phyloP scores from a whole-genome alignment of 1,284 basidiomycete genomes.

The Moesziomyces globuligerus region DNA sequence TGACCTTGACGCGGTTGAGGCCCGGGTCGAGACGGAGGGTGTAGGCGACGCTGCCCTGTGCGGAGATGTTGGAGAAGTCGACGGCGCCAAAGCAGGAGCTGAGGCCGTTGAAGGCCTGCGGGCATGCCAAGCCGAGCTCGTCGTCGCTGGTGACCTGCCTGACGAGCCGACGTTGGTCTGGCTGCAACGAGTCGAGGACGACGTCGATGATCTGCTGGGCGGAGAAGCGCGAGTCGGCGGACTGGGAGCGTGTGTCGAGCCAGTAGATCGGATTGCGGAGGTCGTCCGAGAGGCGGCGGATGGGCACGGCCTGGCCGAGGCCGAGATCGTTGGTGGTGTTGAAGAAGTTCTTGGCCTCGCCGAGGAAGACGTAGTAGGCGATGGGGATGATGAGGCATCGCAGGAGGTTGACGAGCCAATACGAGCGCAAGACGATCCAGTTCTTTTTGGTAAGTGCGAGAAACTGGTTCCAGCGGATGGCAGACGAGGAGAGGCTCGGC shows the following conservation, averaged over 20 bases:
- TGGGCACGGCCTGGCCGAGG: slow-evolving; percentile 16
- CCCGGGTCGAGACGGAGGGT: slow-evolving; percentile 78
- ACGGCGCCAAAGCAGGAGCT: slow-evolving; percentile 79
- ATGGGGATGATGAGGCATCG: slow-evolving; percentile 77
- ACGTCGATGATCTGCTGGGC: slow-evolving; percentile 74
- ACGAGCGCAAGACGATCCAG: slow-evolving; percentile 30
- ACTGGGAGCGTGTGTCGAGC: slow-evolving; percentile 65
- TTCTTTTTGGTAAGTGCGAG: slow-evolving; percentile 32
- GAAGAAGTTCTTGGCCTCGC: slow-evolving; percentile 67
- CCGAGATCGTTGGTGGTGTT: slow-evolving; percentile 36
- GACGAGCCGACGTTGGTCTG: slow-evolving; percentile 22
- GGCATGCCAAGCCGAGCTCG: slow-evolving; percentile 73
- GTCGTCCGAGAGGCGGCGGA: slow-evolving; percentile 15
- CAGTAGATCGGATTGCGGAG: slow-evolving; percentile 33
- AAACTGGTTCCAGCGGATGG: slow-evolving; percentile 33
- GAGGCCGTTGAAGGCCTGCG: slow-evolving; percentile 77
- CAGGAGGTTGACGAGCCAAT: slow-evolving; percentile 72
- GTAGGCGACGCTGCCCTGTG: slow-evolving; percentile 72
- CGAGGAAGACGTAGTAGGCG: slow-evolving; percentile 76
- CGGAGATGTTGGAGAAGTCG: slow-evolving; percentile 71
- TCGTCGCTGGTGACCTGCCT: slow-evolving; percentile 11
- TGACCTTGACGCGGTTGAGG: slow-evolving; percentile 75
- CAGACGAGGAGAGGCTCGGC: slow-evolving; percentile 10
- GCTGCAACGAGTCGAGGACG: slow-evolving; percentile 68
- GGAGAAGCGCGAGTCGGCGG: slow-evolving; percentile 70